Conservation (phyloP, 192 early-diverging fungal species). For the Lobosporangium transversale region DNA sequence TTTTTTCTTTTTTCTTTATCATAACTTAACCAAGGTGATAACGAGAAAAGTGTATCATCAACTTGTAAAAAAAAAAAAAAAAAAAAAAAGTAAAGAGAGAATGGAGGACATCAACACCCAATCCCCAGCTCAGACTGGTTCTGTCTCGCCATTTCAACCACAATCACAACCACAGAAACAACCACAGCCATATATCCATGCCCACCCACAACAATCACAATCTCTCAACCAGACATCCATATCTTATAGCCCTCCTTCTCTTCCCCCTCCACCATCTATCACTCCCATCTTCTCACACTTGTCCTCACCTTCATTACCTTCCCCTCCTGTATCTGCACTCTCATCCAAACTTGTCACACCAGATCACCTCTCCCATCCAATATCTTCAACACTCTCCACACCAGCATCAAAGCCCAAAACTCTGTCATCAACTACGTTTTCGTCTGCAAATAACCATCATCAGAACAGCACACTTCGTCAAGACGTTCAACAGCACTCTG, state of each 20-base stretch:
- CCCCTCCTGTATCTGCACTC: background rate
- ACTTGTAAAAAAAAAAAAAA: background rate
- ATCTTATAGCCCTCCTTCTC: too few species aligned
- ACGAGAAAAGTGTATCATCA: too few species aligned
- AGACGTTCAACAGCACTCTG: too few species aligned
- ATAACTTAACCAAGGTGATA: background rate
- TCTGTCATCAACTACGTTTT: too few species aligned
- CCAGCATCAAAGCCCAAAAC: background rate
- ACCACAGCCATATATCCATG: constrained; percentile 4
- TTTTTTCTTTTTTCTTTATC: background rate
- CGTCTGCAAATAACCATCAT: background rate
- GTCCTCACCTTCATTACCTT: background rate
- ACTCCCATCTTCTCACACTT: too few species aligned
- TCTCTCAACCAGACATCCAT: too few species aligned
- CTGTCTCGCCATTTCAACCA: background rate
- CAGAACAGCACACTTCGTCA: background rate
- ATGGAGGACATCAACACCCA: background rate
- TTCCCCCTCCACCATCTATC: too few species aligned
- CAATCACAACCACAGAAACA: background rate
- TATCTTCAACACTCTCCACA: constrained; percentile 1
- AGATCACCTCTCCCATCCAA: background rate
- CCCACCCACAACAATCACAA: background rate
- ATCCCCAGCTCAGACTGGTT: background rate
- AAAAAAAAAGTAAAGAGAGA: background rate
- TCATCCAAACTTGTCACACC: background rate